Evolutionary conservation across 768 basidiomycete genomes (phyloP).

Genomic region (Porphyrellus cyaneotinctus): DNA sequence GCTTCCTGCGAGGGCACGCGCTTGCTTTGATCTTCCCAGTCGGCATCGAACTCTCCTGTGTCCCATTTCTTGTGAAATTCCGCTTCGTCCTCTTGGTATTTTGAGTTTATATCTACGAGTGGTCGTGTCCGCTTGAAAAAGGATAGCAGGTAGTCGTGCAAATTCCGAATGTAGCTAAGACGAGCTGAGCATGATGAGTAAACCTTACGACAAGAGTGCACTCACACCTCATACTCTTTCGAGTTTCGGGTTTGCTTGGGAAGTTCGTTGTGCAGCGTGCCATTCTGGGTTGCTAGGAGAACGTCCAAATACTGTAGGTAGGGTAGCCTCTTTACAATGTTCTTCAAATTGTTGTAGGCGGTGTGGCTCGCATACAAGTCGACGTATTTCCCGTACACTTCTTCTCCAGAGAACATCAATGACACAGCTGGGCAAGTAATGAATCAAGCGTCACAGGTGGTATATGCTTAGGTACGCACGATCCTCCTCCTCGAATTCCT

Average conservation of each 20-base stretch:
- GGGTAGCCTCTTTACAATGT: constrained; percentile 74
- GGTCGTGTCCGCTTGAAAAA: constrained; percentile 86
- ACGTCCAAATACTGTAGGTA: constrained; percentile 94
- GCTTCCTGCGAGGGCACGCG: constrained; percentile 38
- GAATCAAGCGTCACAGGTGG: constrained; percentile 4
- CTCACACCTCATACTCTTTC: constrained; percentile 79
- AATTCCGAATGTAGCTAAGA: constrained; percentile 72
- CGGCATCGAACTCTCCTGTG: constrained; percentile 59
- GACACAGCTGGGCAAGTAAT: constrained; percentile 55
- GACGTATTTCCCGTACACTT: constrained; percentile 90
- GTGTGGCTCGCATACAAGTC: constrained; percentile 89
- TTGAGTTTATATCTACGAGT: constrained; percentile 67
- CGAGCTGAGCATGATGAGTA: constrained; percentile 7
- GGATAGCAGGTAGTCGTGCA: constrained; percentile 81
- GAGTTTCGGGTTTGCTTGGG: constrained; percentile 60
- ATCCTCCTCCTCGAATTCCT: constrained; percentile 77
- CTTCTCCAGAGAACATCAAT: constrained; percentile 92
- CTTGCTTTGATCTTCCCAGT: constrained; percentile 62
- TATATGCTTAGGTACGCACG: constrained; percentile 49
- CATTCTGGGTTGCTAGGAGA: constrained; percentile 61
- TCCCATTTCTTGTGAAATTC: constrained; percentile 85
- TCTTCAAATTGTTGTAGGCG: constrained; percentile 85
- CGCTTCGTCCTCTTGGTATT: constrained; percentile 56
- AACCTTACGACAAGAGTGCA: constrained; percentile 11
- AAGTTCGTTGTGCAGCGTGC: constrained; percentile 63